Evolutionary conservation across 169 alveolate species (phyloP).

Genomic region (Plasmodium yoelii): DNA sequence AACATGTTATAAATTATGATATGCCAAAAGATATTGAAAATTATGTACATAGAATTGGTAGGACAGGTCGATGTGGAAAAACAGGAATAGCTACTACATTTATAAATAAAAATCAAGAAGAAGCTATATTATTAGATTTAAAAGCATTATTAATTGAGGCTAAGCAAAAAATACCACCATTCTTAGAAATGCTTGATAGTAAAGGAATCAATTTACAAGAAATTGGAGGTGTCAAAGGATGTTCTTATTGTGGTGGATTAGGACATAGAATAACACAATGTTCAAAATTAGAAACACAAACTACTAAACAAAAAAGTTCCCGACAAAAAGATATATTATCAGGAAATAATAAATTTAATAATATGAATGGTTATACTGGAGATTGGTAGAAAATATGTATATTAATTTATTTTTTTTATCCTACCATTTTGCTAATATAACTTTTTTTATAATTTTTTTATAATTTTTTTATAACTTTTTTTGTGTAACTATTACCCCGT

Average conservation of each 20-base stretch:
- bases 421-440: too few relatives aligned
- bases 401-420: too few relatives aligned
- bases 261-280: conserved; percentile 94
- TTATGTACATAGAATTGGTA: conserved; percentile 98
- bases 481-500: too few relatives aligned
- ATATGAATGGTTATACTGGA: conserved; percentile 70
- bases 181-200: conserved; percentile 88
- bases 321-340: conserved; percentile 48
- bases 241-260: conserved; percentile 94
- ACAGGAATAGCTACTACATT: conserved; percentile 97
- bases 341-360: conserved; percentile 41
- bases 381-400: conserved; percentile 48
- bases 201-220: conserved; percentile 85
- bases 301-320: conserved; percentile 59
- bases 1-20: conserved; percentile 98
- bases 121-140: conserved; percentile 87
- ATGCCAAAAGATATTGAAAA: conserved; percentile 98
- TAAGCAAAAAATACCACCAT: conserved; percentile 91
- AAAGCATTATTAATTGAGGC: conserved; percentile 93
- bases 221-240: conserved; percentile 93
- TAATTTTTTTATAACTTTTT: too few relatives aligned
- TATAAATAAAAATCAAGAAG: conserved; percentile 88
- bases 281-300: conserved; percentile 87
- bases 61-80: conserved; percentile 98
- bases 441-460: too few relatives aligned